Evolutionary conservation across 768 basidiomycete genomes (phyloP), one percentile per base, ranked within the genome.

Genomic region (Tricholomella constricta): DNA sequence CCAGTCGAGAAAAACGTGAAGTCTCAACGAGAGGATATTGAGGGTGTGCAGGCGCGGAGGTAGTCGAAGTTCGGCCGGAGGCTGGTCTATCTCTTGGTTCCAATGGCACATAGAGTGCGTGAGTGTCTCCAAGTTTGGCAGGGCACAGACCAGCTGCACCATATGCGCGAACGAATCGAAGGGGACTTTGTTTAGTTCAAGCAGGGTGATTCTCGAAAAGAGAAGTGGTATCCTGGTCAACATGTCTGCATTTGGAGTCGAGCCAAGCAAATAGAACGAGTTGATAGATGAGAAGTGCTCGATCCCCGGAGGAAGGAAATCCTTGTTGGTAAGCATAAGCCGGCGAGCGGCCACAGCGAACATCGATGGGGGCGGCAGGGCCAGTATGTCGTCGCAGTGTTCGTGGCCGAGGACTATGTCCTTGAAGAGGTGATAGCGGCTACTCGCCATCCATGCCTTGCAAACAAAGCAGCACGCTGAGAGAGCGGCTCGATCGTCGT

Each of bases 401-500:
- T 26, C 37, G 15, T 14, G 9, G n/a, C 17, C 29, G 20, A 59
- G 34, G 11, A 48, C 26, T 3, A 59, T n/a, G 10, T 59, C 58
- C 11, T 42, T 37, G 38, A 57, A 60, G 37, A 60, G 53, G 38
- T 57, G 47, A 23, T 54, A 46, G 2, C 50, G 45, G 27, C 59
- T 57, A 5, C 56, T 34, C 2, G 56, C 37, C 11, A 56, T 22
- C 59, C 55, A 65, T 43, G 57, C 37, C 37, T 55, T 59, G 25
- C 49, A 57, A 5, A 61, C 54, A 2, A 55, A 47, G 27, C 47
- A 55, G 40, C 63, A 64, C 1, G 42, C 17, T 10, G 42, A 15
- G 20, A 64, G 54, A 8, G 59, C 26, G 15, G 14, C 17, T 19
- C 53, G 40, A 17, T 62, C 59, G 31, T 60, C 42, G 17, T 51